These are phyloP conservation scores for Colletotrichum echinochloae DNA, from an alignment of 2,329 filamentous ascomycete genomes.

Conservation along the genomic window DNA sequence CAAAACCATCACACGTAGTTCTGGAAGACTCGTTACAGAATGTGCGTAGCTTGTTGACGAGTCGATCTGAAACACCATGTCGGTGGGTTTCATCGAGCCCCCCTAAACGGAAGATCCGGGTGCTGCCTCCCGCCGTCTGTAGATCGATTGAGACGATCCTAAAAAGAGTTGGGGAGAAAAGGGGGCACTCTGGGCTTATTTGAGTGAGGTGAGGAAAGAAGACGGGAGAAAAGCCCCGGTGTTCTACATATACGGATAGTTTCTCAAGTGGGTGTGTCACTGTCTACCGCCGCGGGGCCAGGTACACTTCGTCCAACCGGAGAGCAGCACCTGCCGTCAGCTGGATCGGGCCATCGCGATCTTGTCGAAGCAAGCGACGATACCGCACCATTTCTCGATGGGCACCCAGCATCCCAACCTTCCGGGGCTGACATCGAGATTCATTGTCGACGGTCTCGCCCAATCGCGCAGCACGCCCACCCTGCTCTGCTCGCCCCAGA, in stretches of 20 bases:
- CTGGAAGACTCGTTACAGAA: not conserved
- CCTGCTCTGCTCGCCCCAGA: not conserved
- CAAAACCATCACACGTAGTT: not conserved
- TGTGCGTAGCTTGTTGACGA: not conserved
- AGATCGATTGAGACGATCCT: too few relatives aligned
- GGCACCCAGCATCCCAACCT: conserved; percentile 7
- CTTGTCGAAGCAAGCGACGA: conserved; percentile 7
- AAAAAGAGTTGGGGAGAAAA: not conserved
- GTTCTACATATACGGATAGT: too few relatives aligned
- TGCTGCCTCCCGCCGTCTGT: not conserved
- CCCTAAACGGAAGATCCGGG: not conserved
- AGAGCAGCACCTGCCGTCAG: not conserved
- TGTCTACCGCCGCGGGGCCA: too few relatives aligned
- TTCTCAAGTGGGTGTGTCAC: too few relatives aligned
- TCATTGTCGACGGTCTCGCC: conserved; percentile 4
- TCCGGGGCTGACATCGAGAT: not conserved
- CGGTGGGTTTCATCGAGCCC: not conserved
- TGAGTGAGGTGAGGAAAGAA: not conserved
- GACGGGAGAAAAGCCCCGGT: too few relatives aligned
- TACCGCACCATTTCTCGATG: conserved; percentile 30
- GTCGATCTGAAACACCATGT: not conserved
- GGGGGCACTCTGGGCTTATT: not conserved
- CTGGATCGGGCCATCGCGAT: conserved; percentile 20
- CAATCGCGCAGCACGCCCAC: conserved; percentile 15
- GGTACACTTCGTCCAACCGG: not conserved